Evolutionary conservation across 2,329 filamentous ascomycete species (phyloP), one percentile per base, ranked within the genome.

Genomic region (Aquanectria penicillioides): DNA sequence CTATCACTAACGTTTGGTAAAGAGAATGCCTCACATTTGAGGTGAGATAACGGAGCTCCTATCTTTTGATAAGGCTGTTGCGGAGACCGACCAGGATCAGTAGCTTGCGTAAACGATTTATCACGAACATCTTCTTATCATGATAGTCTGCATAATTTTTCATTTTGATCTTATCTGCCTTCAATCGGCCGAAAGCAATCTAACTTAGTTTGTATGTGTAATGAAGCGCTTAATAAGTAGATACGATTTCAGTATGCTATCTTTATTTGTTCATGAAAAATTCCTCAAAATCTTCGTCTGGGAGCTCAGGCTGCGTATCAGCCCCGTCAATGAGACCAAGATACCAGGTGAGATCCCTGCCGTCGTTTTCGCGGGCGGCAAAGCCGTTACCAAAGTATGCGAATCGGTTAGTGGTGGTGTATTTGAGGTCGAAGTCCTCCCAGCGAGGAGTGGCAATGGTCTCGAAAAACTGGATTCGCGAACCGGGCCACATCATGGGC

Each of bases 401-500:
- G 15, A 71, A 70, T 0, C 68, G 60, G 34, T 72, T 70, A 6
- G 44, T 48, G n/a, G 63, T 65, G 5, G 61, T 59, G 25, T 68
- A 59, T 22, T 57, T 63, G 6, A 69, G 47, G 8, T 67, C 52
- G n/a, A 62, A 71, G 29, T 71, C 68, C 36, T 72, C 69, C 68
- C 67, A 71, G 5, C 68, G 60, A 6, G 70, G 70, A 1, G 60
- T 61, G 36, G 60, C 56, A 28, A 71, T 54, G 0, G 66, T 63
- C 61, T 72, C 66, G 3, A 71, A 66, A 56, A 67, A 69, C 41
- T 71, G 67, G 28, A 71, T 63, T 0, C 65, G 57, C 5, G 63
- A 68, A 5, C 70, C 67, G 1, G 68, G 67, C 66, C 66, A 72
- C 62, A 69, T 67, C 61, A 68, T 69, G 2, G 64, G 60, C 44